A percentile compares a stretch with the other conserved stretches of the same genome.
These are phyloP conservation scores for Sonneratia alba DNA, from an alignment of 345 rosid species.

Conservation along the genomic window DNA sequence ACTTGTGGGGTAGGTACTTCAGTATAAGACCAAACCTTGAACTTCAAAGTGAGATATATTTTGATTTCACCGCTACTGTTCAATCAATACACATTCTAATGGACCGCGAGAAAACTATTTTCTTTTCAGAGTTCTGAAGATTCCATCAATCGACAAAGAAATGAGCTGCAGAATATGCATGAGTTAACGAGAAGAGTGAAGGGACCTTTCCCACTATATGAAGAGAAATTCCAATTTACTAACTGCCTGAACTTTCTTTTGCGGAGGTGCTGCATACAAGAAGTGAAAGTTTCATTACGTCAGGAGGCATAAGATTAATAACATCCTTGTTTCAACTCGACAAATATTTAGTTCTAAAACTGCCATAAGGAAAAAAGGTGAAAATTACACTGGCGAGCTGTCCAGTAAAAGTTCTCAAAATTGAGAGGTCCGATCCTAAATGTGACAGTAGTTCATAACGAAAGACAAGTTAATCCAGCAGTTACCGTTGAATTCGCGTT, in stretches of 20 bases:
- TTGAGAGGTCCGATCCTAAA: background rate
- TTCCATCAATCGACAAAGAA: background rate
- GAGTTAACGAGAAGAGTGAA: background rate
- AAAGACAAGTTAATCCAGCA: background rate
- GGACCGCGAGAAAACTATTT: background rate
- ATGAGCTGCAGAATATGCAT: background rate
- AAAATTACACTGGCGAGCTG: conserved; percentile 3
- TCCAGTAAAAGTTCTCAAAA: background rate
- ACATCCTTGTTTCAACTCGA: background rate
- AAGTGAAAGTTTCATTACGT: background rate
- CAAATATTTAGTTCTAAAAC: conserved; percentile 6
- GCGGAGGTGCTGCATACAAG: conserved; percentile 6
- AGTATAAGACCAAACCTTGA: background rate
- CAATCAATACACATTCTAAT: background rate
- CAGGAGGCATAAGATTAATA: background rate
- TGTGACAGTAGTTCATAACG: background rate
- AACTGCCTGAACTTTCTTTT: conserved; percentile 3
- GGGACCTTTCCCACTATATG: conserved; percentile 5
- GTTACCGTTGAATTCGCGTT: background rate
- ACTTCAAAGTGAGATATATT: background rate
- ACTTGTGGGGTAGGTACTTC: background rate
- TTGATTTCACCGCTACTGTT: background rate
- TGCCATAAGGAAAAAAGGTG: background rate
- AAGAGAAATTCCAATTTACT: background rate
- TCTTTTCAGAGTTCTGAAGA: background rate